Conservation (phyloP, 768 basidiomycete species). For the Mycena crocata region DNA sequence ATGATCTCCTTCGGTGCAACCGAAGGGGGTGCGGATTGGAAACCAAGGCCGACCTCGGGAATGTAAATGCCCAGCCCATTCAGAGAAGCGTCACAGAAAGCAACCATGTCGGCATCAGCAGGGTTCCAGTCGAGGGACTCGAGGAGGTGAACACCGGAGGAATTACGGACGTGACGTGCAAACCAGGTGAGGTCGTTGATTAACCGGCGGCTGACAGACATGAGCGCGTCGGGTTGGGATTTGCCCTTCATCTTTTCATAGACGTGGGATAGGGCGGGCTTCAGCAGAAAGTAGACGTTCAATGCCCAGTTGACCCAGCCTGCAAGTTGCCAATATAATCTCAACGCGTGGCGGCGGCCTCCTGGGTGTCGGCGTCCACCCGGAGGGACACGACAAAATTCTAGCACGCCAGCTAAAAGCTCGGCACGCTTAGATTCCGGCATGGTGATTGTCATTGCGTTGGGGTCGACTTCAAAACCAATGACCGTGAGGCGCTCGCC, state of each 20-base stretch:
- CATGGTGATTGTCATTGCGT: conserved; percentile 44
- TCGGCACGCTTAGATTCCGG: not conserved
- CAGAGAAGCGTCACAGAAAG: conserved; percentile 39
- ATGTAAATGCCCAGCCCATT: conserved; percentile 37
- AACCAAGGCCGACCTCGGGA: conserved; percentile 16
- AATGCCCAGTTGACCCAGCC: conserved; percentile 55
- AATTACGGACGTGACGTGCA: conserved; percentile 29
- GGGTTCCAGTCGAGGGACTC: conserved; percentile 33
- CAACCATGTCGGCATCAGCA: conserved; percentile 19
- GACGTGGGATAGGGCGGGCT: conserved; percentile 40
- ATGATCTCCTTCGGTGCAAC: conserved; percentile 23
- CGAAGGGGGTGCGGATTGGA: conserved; percentile 20
- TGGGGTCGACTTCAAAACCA: conserved; percentile 51
- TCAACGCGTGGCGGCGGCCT: conserved; percentile 27
- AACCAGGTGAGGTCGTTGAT: conserved; percentile 46
- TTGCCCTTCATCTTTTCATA: conserved; percentile 49
- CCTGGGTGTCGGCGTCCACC: too few relatives aligned
- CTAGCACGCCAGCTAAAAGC: conserved; percentile 25
- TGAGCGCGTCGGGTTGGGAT: not conserved
- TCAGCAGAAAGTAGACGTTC: conserved; percentile 48
- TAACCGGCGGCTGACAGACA: conserved; percentile 42
- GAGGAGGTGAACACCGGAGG: conserved; percentile 38
- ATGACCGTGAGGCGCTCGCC: conserved; percentile 48
- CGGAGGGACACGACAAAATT: conserved; percentile 18
- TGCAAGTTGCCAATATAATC: conserved; percentile 44